A percentile compares a stretch with the other conserved stretches of the same genome.
phyloP scores from a whole-genome alignment of 2,329 filamentous ascomycete species.

The Stylonectria norvegica region DNA sequence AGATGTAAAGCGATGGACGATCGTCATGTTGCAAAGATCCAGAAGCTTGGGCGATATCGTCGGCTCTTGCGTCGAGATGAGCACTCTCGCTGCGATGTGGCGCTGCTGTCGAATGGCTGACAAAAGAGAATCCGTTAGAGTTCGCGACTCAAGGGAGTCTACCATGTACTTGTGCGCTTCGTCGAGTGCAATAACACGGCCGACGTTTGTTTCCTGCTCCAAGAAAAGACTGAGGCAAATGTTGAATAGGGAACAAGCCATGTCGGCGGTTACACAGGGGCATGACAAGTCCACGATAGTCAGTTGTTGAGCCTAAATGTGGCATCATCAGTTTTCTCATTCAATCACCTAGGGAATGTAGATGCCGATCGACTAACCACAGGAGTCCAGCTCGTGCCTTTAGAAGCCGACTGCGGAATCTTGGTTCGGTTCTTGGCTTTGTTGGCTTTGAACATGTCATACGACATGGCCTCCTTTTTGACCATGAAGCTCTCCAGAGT shows the following conservation, averaged over 20 bases:
- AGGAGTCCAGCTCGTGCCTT: constrained; percentile 17
- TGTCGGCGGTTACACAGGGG: constrained; percentile 63
- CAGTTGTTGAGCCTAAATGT: constrained; percentile 29
- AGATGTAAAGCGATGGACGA: constrained; percentile 69
- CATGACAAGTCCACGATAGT: constrained; percentile 65
- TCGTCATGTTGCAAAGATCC: constrained; percentile 67
- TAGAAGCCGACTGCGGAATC: background rate
- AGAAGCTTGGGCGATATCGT: constrained; percentile 66
- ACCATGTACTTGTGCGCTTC: constrained; percentile 78
- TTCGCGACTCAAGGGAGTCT: constrained; percentile 47
- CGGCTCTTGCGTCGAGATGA: constrained; percentile 77
- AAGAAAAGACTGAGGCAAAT: constrained; percentile 67
- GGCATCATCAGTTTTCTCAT: constrained; percentile 3
- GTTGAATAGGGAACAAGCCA: constrained; percentile 69
- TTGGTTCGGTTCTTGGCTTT: background rate
- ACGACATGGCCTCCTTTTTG: constrained; percentile 13
- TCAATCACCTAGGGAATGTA: background rate
- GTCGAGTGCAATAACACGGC: constrained; percentile 66
- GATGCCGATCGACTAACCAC: constrained; percentile 14
- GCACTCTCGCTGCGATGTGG: constrained; percentile 61
- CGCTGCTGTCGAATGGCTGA: constrained; percentile 66
- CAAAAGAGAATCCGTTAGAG: constrained; percentile 61
- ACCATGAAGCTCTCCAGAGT: constrained; percentile 51
- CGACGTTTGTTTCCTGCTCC: constrained; percentile 43
- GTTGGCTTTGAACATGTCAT: background rate